phyloP scores from a whole-genome alignment of 2,329 filamentous ascomycete species.

The Fusarium paranaense region DNA sequence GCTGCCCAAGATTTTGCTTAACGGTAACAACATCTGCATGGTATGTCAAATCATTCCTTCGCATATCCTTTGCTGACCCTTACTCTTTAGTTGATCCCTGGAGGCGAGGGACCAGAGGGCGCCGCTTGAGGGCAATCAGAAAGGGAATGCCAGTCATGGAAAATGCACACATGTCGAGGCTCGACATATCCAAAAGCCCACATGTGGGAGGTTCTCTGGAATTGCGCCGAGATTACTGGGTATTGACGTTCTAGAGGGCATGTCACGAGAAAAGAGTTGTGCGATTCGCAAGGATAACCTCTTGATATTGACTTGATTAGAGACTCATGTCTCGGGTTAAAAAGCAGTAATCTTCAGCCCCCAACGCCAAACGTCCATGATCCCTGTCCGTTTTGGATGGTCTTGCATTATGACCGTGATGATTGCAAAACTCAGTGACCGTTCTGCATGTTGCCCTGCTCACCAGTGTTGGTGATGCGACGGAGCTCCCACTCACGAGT shows the following conservation, averaged over 20 bases:
- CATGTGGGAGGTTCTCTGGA: neutral
- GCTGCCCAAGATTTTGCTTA: constrained; percentile 92
- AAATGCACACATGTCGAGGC: constrained; percentile 10
- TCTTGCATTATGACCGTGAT: constrained; percentile 11
- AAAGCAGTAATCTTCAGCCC: constrained; percentile 40
- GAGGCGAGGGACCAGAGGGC: constrained; percentile 75
- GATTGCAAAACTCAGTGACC: constrained; percentile 43
- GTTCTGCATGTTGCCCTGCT: constrained; percentile 61
- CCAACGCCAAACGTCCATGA: constrained; percentile 43
- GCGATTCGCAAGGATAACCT: constrained; percentile 22
- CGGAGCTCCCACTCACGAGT: constrained; percentile 91
- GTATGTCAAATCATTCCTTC: constrained; percentile 61
- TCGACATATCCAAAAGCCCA: neutral
- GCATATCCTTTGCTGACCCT: constrained; percentile 11
- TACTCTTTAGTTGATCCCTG: constrained; percentile 75
- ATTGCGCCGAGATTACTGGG: neutral
- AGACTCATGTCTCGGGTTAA: constrained; percentile 29
- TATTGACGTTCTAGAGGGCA: constrained; percentile 4
- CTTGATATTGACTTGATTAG: constrained; percentile 31
- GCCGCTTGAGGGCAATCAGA: constrained; percentile 33
- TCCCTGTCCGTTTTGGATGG: constrained; percentile 28
- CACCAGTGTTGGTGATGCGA: constrained; percentile 80
- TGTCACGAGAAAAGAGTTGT: constrained; percentile 18
- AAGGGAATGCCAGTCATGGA: constrained; percentile 14
- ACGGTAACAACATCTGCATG: constrained; percentile 99